A percentile compares a stretch with the other conserved stretches of the same genome.
Evolutionary conservation across 345 rosid species (phyloP).

Genomic region (Salix purpurea): DNA sequence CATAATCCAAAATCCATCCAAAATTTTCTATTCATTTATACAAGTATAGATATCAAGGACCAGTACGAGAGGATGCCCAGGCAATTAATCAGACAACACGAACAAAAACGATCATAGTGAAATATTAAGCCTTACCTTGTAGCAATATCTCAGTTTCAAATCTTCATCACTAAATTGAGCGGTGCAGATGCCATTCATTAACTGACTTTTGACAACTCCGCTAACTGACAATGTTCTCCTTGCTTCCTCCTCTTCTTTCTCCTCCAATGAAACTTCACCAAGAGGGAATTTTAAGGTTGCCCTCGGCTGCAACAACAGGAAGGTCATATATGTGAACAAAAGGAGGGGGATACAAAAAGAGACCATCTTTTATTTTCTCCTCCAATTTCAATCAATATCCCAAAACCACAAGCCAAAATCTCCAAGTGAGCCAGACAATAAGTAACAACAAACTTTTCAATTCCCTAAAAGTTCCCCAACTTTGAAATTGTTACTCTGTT

Average conservation of each 20-base stretch:
- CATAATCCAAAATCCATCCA: neutral
- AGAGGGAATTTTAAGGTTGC: conserved; percentile 83
- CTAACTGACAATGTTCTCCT: conserved; percentile 46
- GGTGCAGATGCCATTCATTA: conserved; percentile 61
- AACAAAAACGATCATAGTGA: neutral
- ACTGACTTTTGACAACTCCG: conserved; percentile 58
- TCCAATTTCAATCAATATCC: neutral
- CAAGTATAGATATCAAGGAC: neutral
- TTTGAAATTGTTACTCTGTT: neutral
- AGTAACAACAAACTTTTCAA: neutral
- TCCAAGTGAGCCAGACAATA: neutral
- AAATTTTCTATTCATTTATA: neutral
- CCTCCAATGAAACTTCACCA: conserved; percentile 79
- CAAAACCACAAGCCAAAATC: neutral
- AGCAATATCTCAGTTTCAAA: conserved; percentile 65
- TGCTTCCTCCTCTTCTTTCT: conserved; percentile 60
- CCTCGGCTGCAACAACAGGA: conserved; percentile 53
- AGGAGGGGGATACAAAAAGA: neutral
- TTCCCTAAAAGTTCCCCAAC: neutral
- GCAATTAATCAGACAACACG: conserved; percentile 4
- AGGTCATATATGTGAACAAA: conserved; percentile 2
- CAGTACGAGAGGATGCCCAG: neutral
- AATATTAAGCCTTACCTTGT: conserved; percentile 45
- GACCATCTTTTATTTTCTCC: neutral
- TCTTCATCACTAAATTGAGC: conserved; percentile 72